Evolutionary conservation across 352 stramenopile genomes (phyloP), one percentile per base, ranked within the genome.

Genomic region (Globisporangium acanthophoron): DNA sequence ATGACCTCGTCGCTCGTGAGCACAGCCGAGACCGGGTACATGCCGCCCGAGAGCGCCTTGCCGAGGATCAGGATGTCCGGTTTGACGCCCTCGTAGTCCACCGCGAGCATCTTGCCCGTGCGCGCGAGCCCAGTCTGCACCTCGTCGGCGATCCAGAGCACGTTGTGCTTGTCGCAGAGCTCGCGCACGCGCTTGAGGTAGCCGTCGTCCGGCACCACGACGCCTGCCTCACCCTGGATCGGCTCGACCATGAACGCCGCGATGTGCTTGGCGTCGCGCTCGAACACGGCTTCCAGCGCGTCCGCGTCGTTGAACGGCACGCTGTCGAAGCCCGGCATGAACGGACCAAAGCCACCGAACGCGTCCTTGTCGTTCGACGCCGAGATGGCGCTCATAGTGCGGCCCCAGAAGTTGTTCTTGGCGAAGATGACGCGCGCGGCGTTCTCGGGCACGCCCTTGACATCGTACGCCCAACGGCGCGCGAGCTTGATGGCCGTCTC

Each of bases 161-260:
- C 83, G 71, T 99, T 99, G 90, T 99, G 80, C 76, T 98, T 96
- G 63, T 94, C 82, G 71, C 96, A 99, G 24, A 99, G 68, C 59
- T 92, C 80, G 11, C 85, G 84, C 50, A 96, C 83, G 33, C 78
- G 74, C 52, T 80, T 80, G 65, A 99, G 85, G 79, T 99, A 99
- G 18, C 94, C 96, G 65, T 99, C 96, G 55, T 93, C 64, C 1
- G 97, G 97, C 20, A 99, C 96, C 12, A 99, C 94, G 33, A 99
- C 97, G 48, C 97, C 97, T 53, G 97, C 97, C 70, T 99, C 97
- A 59, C 97, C 97, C 60, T 99, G 97, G 69, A 99, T 99, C 3
- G 97, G 97, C 71, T 99, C 97, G 7, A 99, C 94, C 96, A 99
- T 99, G 66, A 99, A 99, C 11, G 96, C 97, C 15, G 96, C 96